A percentile compares a stretch with the other conserved stretches of the same genome.
These are phyloP conservation scores for Veloboletus limbatus DNA, from an alignment of 1,284 basidiomycete genomes.

Conservation along the genomic window DNA sequence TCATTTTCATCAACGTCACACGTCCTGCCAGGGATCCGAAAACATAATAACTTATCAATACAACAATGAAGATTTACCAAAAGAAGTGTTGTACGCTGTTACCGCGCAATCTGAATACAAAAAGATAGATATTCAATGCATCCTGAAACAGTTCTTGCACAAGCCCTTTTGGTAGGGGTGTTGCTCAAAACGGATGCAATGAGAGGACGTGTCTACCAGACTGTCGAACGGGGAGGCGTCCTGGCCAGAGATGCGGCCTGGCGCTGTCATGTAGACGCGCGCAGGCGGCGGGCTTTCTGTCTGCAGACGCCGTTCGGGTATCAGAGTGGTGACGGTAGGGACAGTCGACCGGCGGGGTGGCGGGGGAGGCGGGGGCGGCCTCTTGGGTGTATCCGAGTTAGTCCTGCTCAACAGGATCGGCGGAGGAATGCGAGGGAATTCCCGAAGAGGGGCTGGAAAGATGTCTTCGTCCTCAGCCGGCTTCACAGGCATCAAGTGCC, in stretches of 20 bases:
- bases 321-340: conserved; percentile 13
- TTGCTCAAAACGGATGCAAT: conserved; percentile 23
- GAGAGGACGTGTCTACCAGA: conserved; percentile 24
- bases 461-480: conserved; percentile 21
- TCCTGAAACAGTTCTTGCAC: conserved; percentile 29
- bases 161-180: conserved; percentile 20
- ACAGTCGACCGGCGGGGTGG: conserved; percentile 38
- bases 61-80: no score
- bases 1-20: no score
- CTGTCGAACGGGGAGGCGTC: conserved; percentile 34
- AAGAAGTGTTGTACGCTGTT: no score
- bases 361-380: conserved; percentile 37
- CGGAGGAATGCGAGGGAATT: conserved; percentile 20
- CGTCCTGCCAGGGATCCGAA: no score
- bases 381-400: conserved; percentile 30
- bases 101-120: no score
- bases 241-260: not conserved
- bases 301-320: conserved; percentile 22
- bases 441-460: conserved; percentile 11
- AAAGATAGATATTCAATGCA: conserved; percentile 21
- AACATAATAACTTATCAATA: no score
- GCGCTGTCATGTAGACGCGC: conserved; percentile 12
- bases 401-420: conserved; percentile 34
- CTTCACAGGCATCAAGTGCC: conserved; percentile 31
- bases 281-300: conserved; percentile 8